Base-by-base conservation (phyloP, 2,329 filamentous ascomycete genomes). In the Aspergillus ibericus region DNA sequence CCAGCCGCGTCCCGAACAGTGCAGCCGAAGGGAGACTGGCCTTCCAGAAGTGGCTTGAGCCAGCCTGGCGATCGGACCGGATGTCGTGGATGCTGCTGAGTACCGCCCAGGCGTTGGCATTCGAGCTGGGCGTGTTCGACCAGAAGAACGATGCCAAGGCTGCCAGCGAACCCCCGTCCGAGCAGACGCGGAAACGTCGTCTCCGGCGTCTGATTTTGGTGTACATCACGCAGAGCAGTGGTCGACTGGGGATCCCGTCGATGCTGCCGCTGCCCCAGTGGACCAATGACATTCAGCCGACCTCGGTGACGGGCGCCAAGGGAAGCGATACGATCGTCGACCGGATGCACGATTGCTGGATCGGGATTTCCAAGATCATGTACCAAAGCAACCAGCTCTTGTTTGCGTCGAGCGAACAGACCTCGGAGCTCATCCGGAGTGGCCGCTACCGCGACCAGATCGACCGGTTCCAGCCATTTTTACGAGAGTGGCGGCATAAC, bases 71-170 rank as follows among this genome's bases (percentile, higher is more conserved):
- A 67, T 92, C 89, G 63, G 93, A 97, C 70, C 89, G 92, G 55
- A 96, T 97, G 91, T 96, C 91, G 71, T 97, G 93, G 93, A 97
- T 97, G 92, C 81, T 98, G 13, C 83, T 98, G 29, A 96, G 92
- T 70, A 96, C 92, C 36, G 92, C 92, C 13, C 90, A 93, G 80
- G 90, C 92, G 1, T 81, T 98, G 36, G 92, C 91, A 0, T 96
- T 96, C 66, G 95, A 99, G 74, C 85, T 99, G 32, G 95, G 95
- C 10, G 92, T 99, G 2, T 99, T 98, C 67, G 95, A 98, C 66
- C 87, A 93, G 59, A 91, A 93, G 63, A 91, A 90, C 58, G 90
- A 93, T 72, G 86, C 66, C 75, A 88, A 56, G 83, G 82, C 59
- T 80, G 85, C 52, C 80, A 83, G 59, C 79, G 77, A 78, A 56